phyloP scores from a whole-genome alignment of 805 yeast species.

The Candida patagonica region DNA sequence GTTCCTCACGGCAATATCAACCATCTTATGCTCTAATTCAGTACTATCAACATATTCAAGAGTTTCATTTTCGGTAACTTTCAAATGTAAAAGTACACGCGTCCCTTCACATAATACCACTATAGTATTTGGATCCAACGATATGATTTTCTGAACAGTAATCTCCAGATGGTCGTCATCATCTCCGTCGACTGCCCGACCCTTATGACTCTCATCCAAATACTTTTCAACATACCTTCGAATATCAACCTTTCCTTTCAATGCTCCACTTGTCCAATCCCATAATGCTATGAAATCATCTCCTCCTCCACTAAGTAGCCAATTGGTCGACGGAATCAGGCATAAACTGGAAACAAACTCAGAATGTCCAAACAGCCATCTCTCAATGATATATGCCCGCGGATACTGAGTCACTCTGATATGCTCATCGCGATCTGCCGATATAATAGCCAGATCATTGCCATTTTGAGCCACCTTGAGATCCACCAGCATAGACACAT shows the following conservation, averaged over 20 bases:
- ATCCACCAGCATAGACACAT: conserved; percentile 92
- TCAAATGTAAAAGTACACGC: not conserved
- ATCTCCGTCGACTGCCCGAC: not conserved
- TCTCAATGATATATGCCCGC: conserved; percentile 62
- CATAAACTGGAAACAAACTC: conserved; percentile 68
- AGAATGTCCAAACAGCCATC: conserved; percentile 78
- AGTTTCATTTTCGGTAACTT: not conserved
- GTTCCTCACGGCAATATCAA: not conserved
- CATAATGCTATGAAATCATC: conserved; percentile 66
- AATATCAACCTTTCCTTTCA: not conserved
- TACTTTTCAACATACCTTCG: not conserved
- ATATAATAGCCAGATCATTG: conserved; percentile 46
- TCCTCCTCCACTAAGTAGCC: conserved; percentile 84
- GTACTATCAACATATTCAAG: not conserved
- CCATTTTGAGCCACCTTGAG: conserved; percentile 38
- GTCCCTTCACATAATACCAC: not conserved
- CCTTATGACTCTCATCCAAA: not conserved
- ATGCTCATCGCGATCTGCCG: conserved; percentile 95
- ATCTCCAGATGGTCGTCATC: not conserved
- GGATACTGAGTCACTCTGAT: conserved; percentile 78
- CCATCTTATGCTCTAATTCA: not conserved
- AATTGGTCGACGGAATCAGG: conserved; percentile 41
- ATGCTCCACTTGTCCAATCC: conserved; percentile 59
- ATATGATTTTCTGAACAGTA: not conserved
- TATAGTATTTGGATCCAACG: not conserved